A percentile compares a stretch with the other conserved stretches of the same genome.
These are phyloP conservation scores for Boletus subcaerulescens DNA, from an alignment of 768 basidiomycete genomes.

Conservation along the genomic window DNA sequence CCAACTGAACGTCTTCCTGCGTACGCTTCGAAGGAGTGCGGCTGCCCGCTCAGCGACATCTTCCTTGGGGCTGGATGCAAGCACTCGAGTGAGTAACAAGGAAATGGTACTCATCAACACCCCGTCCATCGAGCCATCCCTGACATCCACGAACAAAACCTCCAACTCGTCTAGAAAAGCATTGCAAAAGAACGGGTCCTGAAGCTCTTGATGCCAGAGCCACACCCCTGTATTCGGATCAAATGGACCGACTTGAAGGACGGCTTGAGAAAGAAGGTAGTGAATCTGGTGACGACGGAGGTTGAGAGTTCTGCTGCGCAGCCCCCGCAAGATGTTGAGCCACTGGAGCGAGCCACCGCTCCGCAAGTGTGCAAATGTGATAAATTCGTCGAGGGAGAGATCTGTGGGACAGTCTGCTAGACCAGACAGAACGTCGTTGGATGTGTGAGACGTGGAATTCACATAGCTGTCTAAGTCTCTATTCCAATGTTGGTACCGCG, in stretches of 20 bases:
- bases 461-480: neutral
- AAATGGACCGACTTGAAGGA: neutral
- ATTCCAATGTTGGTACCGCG: too few relatives aligned
- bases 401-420: neutral
- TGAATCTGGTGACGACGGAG: neutral
- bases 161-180: neutral
- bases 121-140: slow-evolving; percentile 19
- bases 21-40: neutral
- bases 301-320: neutral
- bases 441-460: neutral
- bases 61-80: neutral
- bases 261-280: neutral
- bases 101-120: slow-evolving; percentile 30
- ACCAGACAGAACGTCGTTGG: neutral
- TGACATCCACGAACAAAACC: neutral
- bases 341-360: neutral
- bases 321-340: neutral
- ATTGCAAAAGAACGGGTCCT: neutral
- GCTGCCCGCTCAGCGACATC: neutral
- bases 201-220: neutral
- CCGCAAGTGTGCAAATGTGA: neutral
- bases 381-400: neutral
- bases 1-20: neutral
- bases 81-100: slow-evolving; percentile 19
- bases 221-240: neutral